A percentile compares a stretch with the other conserved stretches of the same genome.
phyloP scores from a whole-genome alignment of 1,139 yeast species.

The Candida neerlandica region DNA sequence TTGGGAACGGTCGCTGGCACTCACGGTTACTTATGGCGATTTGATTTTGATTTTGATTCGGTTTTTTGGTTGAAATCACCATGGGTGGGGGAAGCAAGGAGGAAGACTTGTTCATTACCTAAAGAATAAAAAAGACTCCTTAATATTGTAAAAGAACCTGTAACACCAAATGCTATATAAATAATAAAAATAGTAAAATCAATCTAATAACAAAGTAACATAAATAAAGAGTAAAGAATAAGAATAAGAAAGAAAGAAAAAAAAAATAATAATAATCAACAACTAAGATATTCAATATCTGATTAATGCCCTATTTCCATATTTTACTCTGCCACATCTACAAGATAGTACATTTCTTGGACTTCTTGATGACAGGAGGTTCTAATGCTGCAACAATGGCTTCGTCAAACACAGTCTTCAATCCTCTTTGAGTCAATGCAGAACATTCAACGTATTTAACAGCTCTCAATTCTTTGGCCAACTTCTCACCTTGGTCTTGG shows the following conservation, averaged over 20 bases:
- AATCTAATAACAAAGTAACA: neutral
- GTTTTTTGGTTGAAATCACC: no score
- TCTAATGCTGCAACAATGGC: constrained; percentile 95
- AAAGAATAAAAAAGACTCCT: no score
- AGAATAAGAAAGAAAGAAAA: neutral
- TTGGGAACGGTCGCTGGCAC: no score
- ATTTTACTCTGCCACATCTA: constrained; percentile 5
- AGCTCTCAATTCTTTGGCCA: constrained; percentile 92
- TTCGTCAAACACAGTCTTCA: constrained; percentile 94
- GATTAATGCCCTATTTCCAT: constrained; percentile 7
- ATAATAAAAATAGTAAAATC: neutral
- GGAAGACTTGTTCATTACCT: neutral
- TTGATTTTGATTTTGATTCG: no score
- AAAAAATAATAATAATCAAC: neutral
- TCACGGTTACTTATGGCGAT: no score
- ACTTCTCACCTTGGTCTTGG: constrained; percentile 84
- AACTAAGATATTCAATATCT: constrained; percentile 8
- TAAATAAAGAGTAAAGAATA: neutral
- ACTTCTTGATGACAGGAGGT: constrained; percentile 84
- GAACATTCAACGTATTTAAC: constrained; percentile 97
- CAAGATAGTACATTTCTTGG: constrained; percentile 80
- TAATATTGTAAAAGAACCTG: neutral
- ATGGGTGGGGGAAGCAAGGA: neutral
- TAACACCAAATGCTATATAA: constrained; percentile 1
- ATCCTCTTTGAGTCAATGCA: constrained; percentile 95